These are phyloP conservation scores for Saccharomyces hybrid DNA, from an alignment of 1,139 yeast species.

Conservation along the genomic window DNA sequence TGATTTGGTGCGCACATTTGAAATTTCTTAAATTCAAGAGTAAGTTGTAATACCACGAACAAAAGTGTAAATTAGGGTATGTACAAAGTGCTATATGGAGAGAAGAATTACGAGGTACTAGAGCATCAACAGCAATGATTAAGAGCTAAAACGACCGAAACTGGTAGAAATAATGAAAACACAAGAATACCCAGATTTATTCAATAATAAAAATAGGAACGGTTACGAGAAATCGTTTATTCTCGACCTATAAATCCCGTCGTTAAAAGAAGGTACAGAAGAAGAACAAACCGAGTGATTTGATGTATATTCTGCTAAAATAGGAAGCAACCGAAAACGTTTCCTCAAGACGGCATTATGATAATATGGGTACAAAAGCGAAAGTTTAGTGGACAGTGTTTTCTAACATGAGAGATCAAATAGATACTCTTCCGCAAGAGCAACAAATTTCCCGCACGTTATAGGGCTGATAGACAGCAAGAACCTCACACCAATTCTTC, in stretches of 20 bases:
- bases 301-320: not conserved
- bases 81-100: not conserved
- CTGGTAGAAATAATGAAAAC: not conserved
- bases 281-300: not conserved
- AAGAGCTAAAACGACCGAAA: not conserved
- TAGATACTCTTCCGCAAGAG: not conserved
- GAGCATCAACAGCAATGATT: not conserved
- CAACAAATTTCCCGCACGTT: not conserved
- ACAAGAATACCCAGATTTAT: not conserved
- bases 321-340: not conserved
- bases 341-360: not conserved
- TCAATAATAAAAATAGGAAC: not conserved
- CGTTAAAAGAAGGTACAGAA: not conserved
- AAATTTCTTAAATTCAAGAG: not conserved
- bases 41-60: not conserved
- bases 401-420: not conserved
- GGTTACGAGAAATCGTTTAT: not conserved
- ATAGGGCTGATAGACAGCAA: not conserved
- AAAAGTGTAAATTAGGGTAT: conserved; percentile 1
- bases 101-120: not conserved
- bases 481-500: not conserved
- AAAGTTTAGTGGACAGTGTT: not conserved
- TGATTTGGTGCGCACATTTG: not conserved
- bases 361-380: not conserved
- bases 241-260: not conserved